These are phyloP conservation scores for Jamesozyma lodderae DNA, from an alignment of 805 yeast genomes.

Conservation along the genomic window DNA sequence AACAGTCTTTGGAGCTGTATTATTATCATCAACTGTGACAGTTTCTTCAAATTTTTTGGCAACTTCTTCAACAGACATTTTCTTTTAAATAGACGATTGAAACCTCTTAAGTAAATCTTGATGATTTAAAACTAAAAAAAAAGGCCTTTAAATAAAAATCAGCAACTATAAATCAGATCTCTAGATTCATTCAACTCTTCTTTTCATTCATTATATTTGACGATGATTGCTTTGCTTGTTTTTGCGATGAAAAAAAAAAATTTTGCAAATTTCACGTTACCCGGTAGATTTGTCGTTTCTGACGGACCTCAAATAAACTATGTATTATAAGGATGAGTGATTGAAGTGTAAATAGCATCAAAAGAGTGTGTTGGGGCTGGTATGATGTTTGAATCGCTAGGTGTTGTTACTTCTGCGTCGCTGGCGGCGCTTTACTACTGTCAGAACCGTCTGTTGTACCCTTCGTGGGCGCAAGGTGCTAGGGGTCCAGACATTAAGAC, in stretches of 20 bases:
- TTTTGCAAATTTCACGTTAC: not conserved
- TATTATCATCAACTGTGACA: slow-evolving; percentile 17
- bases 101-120: no score
- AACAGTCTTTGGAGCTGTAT: slow-evolving; percentile 26
- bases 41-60: slow-evolving; percentile 26
- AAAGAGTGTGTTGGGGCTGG: not conserved
- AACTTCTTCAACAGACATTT: slow-evolving; percentile 32
- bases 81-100: not conserved
- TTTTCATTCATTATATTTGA: no score
- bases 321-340: no score
- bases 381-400: slow-evolving; percentile 35
- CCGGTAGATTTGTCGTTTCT: not conserved
- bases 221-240: not conserved
- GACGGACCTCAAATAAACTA: no score
- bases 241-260: no score
- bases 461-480: slow-evolving; percentile 70
- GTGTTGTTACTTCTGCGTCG: slow-evolving; percentile 36
- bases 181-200: no score
- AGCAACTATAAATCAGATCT: no score
- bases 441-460: slow-evolving; percentile 67
- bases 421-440: slow-evolving; percentile 49
- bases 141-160: no score
- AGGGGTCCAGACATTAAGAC: slow-evolving; percentile 54
- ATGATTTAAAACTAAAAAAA: no score
- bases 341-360: no score